Evolutionary conservation across 208 protist species (phyloP).

Genomic region (Naegleria gruberi): DNA sequence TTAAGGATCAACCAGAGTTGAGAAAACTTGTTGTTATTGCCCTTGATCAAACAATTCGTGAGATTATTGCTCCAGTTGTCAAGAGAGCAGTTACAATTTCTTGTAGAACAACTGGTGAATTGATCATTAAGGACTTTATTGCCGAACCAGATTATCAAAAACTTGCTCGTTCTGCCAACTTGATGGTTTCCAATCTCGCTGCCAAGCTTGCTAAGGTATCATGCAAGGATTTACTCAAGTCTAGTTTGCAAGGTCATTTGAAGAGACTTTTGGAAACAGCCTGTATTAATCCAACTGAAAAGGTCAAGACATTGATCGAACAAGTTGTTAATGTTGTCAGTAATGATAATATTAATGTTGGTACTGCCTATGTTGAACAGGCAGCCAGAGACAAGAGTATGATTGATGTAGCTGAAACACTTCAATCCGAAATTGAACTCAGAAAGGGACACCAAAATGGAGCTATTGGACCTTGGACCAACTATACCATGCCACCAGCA

Average conservation of each 20-base stretch:
- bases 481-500: neutral
- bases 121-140: conserved; percentile 92
- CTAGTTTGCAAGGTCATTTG: conserved; percentile 52
- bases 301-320: conserved; percentile 21
- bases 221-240: conserved; percentile 68
- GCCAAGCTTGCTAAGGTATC: conserved; percentile 72
- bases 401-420: conserved; percentile 65
- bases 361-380: conserved; percentile 33
- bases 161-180: conserved; percentile 58
- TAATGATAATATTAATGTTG: neutral
- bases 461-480: conserved; percentile 25
- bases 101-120: conserved; percentile 73
- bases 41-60: conserved; percentile 70
- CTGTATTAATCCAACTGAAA: conserved; percentile 6
- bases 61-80: conserved; percentile 71
- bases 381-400: conserved; percentile 80
- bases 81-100: conserved; percentile 82
- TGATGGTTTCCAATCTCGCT: conserved; percentile 80
- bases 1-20: conserved; percentile 41
- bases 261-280: conserved; percentile 31
- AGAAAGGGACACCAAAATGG: neutral
- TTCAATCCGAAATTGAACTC: conserved; percentile 45
- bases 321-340: conserved; percentile 25
- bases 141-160: conserved; percentile 75
- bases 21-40: conserved; percentile 48